Conservation (phyloP, 2,329 filamentous ascomycete genomes). For the Daldinia eschscholtzii region DNA sequence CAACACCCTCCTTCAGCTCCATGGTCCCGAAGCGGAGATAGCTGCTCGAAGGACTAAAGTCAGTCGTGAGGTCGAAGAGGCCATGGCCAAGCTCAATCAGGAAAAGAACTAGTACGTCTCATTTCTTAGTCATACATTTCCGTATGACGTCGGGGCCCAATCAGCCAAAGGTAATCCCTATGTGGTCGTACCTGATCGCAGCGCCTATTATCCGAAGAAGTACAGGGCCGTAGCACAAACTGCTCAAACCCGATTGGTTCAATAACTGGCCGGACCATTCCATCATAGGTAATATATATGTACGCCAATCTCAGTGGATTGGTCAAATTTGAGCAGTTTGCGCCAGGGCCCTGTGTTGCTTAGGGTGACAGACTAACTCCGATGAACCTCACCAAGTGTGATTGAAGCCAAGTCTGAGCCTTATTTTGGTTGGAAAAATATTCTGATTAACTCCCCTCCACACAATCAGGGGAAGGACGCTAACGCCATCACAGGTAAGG, state of each 20-base stretch:
- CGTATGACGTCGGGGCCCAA: not conserved
- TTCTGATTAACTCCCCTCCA: not conserved
- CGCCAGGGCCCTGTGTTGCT: not conserved
- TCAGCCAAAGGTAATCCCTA: too few species aligned
- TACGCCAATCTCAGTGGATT: not conserved
- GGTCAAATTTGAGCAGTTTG: not conserved
- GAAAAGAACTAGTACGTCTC: slow-evolving; percentile 16
- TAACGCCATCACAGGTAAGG: slow-evolving; percentile 19
- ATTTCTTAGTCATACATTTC: not conserved
- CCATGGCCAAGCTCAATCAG: slow-evolving; percentile 11
- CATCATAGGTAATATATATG: not conserved
- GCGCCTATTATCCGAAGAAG: not conserved
- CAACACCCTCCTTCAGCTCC: not conserved
- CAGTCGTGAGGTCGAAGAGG: slow-evolving; percentile 16
- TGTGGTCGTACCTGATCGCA: too few species aligned
- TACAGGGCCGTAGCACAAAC: not conserved
- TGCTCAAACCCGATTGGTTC: not conserved
- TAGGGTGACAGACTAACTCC: not conserved
- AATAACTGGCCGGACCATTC: not conserved
- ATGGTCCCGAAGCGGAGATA: not conserved
- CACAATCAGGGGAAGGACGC: not conserved
- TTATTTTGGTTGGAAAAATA: not conserved
- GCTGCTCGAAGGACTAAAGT: slow-evolving; percentile 5
- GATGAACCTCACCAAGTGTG: not conserved
- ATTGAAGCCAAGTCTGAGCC: not conserved